Evolutionary conservation across 306 rosid species (phyloP), one percentile per base, ranked within the genome.

Genomic region (Fragaria iinumae): DNA sequence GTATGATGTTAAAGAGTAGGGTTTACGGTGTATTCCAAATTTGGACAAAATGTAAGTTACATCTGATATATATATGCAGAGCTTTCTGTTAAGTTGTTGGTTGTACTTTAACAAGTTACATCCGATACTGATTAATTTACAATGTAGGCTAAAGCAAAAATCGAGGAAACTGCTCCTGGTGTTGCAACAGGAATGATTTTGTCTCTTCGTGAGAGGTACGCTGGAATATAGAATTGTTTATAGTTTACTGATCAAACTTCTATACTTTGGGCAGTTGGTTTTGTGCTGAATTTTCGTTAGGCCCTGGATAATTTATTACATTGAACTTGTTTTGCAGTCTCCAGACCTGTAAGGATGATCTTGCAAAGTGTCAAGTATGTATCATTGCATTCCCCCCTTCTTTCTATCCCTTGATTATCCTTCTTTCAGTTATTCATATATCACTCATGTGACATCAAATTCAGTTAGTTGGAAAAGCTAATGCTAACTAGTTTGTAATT

Each of bases 181-280:
- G 90, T 83, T 20, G 88, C 97, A 60, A 94, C 98, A 21, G 93
- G 96, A 77, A 94, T 91, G 98, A 94, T 94, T 74, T 87, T 91
- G 88, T 84, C 96, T 59, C 96, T 91, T 80, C 98, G 97, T n/a
- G 97, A 91, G 88, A 85, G 96, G 98, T 94, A 85, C 39, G 21
- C 11, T 48, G 71, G 55, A 47, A 67, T 25, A 17, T 69, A 29
- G 47, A 71, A 20, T 65, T 52, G 41, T 66, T 11, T 69, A 49
- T 48, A 1, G 20, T 32, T 66, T 44, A 23, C 20, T 32, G 20
- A 59, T 18, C 59, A 45, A 38, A 67, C 23, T 45, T 72, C 29
- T 76, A 34, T 36, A 56, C 57, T 17, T 7, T 55, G 21, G 43
- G 62, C 48, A 59, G 67, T 66, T 75, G 8, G 20, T 6, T 11